Evolutionary conservation across 169 alveolate species (phyloP), one percentile per base, ranked within the genome.

Genomic region (Plasmodium cynomolgi): DNA sequence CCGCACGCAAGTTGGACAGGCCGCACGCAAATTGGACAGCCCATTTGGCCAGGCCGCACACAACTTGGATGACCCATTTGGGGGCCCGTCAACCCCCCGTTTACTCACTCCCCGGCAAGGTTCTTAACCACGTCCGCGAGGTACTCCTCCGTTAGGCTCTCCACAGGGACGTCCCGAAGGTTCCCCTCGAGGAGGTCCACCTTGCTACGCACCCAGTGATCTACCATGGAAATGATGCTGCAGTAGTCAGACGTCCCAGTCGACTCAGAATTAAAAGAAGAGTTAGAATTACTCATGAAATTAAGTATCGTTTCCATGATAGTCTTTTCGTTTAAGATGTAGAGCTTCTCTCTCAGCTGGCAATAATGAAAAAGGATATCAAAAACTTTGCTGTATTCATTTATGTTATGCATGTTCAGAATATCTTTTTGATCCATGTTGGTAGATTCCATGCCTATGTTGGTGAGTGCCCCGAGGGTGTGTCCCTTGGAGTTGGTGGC

Each of bases 371-470:
- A 92, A n/a, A 84, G 47, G 17, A 92, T 92, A 71, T 84, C 93
- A 77, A 92, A 92, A 0, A 92, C 93, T 33, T 84, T 83, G 37
- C 47, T 92, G 84, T 92, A 92, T 71, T 84, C 93, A 82, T 92
- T 84, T 26, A 92, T 80, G 20, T 83, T 54, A 73, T 84, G 80
- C 83, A 83, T 82, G 47, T 62, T 84, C 6, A 8, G 17, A 11
- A 33, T 9, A 77, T 84, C 95, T 71, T 84, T 84, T 20, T 92
- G 85, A 5, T 72, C 84, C 29, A 15, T 34, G 34, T n/a, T 33
- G 1, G 68, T 81, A 9, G 37, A n/a, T 13, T 29, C 3, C 37
- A 6, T 68, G 34, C 37, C 20, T 1, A 3, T 50, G 62, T 33
- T 68, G 77, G 6, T 20, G 26, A n/a, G 26, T 56, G 26, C 26